Evolutionary conservation across 192 early-diverging fungal genomes (phyloP).

Genomic region (Kickxella alabastrina): DNA sequence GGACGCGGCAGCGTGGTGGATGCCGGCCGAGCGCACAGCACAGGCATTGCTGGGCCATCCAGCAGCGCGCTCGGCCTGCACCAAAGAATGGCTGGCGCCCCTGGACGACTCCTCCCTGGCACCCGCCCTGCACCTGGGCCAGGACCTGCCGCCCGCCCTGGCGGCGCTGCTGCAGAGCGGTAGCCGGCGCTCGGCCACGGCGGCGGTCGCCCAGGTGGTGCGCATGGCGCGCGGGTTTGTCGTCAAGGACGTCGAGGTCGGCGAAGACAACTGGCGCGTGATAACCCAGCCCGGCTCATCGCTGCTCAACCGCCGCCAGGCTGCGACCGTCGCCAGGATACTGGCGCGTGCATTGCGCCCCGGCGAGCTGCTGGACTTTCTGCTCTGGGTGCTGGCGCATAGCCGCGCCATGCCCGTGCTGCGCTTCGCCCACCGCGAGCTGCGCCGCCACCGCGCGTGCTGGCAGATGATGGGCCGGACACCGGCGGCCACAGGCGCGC

Average conservation of each 20-base stretch:
- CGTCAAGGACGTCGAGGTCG: slow-evolving; percentile 49
- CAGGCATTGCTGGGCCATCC: slow-evolving; percentile 1
- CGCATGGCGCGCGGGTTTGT: slow-evolving; percentile 42
- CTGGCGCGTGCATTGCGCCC: slow-evolving; percentile 12
- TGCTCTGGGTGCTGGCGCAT: slow-evolving; percentile 39
- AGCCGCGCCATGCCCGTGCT: slow-evolving; percentile 10
- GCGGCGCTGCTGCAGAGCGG: slow-evolving; percentile 4
- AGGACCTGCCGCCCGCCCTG: neutral
- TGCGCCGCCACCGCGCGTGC: slow-evolving; percentile 14
- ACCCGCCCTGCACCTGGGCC: slow-evolving; percentile 12
- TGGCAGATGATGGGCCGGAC: slow-evolving; percentile 31
- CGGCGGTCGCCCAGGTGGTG: slow-evolving; percentile 27
- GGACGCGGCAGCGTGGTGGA: slow-evolving; percentile 27
- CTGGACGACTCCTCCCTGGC: slow-evolving; percentile 13
- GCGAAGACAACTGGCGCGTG: slow-evolving; percentile 72
- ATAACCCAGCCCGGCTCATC: slow-evolving; percentile 72
- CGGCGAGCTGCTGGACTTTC: slow-evolving; percentile 28
- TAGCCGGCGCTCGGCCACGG: slow-evolving; percentile 20
- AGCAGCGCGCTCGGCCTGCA: slow-evolving; percentile 12
- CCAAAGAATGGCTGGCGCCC: slow-evolving; percentile 40
- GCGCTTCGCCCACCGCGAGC: slow-evolving; percentile 10
- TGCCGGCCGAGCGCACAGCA: neutral
- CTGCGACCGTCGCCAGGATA: slow-evolving; percentile 35
- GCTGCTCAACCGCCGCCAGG: slow-evolving; percentile 68
- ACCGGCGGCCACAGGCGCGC: neutral